A percentile compares a stretch with the other conserved stretches of the same genome.
These are phyloP conservation scores for Piper longum DNA, from an alignment of 164 flowering plant genomes.

Conservation along the genomic window DNA sequence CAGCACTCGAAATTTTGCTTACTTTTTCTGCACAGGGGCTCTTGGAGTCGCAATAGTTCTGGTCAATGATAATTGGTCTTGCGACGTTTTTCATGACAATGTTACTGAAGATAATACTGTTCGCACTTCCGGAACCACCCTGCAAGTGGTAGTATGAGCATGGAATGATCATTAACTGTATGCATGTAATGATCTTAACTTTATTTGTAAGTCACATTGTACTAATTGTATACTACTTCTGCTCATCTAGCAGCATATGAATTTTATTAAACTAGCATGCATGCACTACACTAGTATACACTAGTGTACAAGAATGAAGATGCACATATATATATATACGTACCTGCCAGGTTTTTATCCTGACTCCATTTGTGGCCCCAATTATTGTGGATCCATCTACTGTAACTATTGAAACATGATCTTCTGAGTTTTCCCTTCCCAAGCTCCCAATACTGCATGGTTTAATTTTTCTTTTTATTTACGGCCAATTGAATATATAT, in stretches of 20 bases:
- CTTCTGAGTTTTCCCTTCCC: constrained; percentile 32
- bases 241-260: too few species aligned
- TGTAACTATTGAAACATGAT: constrained; percentile 28
- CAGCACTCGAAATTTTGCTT: background rate
- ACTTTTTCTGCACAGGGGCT: constrained; percentile 33
- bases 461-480: background rate
- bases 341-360: constrained; percentile 52
- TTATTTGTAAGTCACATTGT: too few species aligned
- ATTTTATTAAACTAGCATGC: background rate
- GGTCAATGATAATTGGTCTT: constrained; percentile 44
- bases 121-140: constrained; percentile 45
- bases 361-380: constrained; percentile 48
- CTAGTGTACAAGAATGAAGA: background rate
- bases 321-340: background rate
- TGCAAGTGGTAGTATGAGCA: constrained; percentile 2
- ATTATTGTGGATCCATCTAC: constrained; percentile 30
- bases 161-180: background rate
- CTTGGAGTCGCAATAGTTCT: constrained; percentile 38
- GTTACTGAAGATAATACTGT: constrained; percentile 28
- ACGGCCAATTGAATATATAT: too few species aligned
- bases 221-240: too few species aligned
- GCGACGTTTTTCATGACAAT: constrained; percentile 29
- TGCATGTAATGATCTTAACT: too few species aligned
- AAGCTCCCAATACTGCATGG: constrained; percentile 50
- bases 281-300: background rate